Percentiles rank a stretch among this genome's conserved stretches.
Conservation (phyloP, 2,329 filamentous ascomycete genomes). For the Cercospora janseana region DNA sequence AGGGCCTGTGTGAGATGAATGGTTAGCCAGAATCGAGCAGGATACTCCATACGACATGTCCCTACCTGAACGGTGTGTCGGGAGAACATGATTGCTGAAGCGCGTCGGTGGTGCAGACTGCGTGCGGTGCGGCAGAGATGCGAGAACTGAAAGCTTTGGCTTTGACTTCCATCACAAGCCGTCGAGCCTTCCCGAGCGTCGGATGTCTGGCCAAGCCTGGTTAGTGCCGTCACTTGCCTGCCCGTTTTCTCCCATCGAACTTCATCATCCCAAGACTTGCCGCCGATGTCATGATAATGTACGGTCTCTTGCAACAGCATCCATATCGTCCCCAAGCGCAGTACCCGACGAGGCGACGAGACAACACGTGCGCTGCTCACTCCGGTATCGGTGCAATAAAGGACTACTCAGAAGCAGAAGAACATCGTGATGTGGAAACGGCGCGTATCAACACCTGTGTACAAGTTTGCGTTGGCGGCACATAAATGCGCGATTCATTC, state of each 20-base stretch:
- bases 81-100: conserved; percentile 28
- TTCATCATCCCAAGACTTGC: background rate
- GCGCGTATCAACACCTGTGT: too few relatives aligned
- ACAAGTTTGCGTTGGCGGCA: too few relatives aligned
- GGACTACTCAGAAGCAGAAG: too few relatives aligned
- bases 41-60: conserved; percentile 8
- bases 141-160: conserved; percentile 15
- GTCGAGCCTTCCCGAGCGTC: conserved; percentile 8
- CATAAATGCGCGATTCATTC: too few relatives aligned
- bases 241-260: background rate
- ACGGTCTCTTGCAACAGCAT: too few relatives aligned
- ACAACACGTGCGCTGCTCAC: too few relatives aligned
- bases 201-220: conserved; percentile 5
- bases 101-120: conserved; percentile 1
- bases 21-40: conserved; percentile 26
- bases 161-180: conserved; percentile 11
- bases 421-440: too few relatives aligned
- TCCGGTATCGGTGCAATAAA: too few relatives aligned
- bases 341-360: too few relatives aligned
- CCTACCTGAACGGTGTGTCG: conserved; percentile 29
- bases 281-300: background rate
- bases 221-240: conserved; percentile 5
- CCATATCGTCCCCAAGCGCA: too few relatives aligned
- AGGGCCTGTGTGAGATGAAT: conserved; percentile 48
- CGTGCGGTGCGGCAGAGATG: conserved; percentile 7